Base-by-base conservation (phyloP, 257 asterid genomes). In the Ligustrum vulgare region DNA sequence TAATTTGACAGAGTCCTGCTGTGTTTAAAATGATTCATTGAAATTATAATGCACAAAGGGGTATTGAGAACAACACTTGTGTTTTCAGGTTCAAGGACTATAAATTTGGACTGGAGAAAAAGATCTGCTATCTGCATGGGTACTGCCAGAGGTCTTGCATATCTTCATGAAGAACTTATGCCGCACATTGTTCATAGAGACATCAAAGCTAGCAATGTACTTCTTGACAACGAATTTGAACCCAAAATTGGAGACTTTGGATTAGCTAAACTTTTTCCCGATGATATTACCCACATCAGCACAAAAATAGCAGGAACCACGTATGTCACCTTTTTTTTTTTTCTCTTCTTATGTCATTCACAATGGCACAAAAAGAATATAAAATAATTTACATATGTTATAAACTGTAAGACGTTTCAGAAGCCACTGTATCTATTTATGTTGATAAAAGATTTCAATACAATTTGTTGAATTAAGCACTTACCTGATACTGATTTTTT, bases 181-280 rank as follows among this genome's bases (percentile, higher is more conserved):
- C 98, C 97, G 36, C 95, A 77, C 77, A 90, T 93, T 70, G 96
- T 91, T 71, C 98, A 93, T 73, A 84, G 98, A 80, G 98, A 93
- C 84, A 88, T 93, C 79, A 93, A 93, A 89, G 98, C 97, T 77
- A 93, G 96, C 79, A 93, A 93, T 84, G 80, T 90, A 82, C 93
- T 91, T 71, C 92, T 93, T 84, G 92, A 89, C 78, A 65, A 71
- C 78, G 84, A 91, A 70, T 86, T 87, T 62, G 89, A 74, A 58
- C 96, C 98, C 58, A 93, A 93, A 88, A 93, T 93, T 70, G 98
- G 98, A 78, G 98, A 93, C 81, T 93, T 93, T 67, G 98, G 98
- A 75, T 81, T 93, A 85, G 98, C 98, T 62, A 93, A 89, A 79
- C 96, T 93, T 68, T 93, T 93, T 77, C 98, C 98, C 22, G 96